Base-by-base conservation (phyloP, 371 early-diverging fungal species). In the Mucor plumbeus region DNA sequence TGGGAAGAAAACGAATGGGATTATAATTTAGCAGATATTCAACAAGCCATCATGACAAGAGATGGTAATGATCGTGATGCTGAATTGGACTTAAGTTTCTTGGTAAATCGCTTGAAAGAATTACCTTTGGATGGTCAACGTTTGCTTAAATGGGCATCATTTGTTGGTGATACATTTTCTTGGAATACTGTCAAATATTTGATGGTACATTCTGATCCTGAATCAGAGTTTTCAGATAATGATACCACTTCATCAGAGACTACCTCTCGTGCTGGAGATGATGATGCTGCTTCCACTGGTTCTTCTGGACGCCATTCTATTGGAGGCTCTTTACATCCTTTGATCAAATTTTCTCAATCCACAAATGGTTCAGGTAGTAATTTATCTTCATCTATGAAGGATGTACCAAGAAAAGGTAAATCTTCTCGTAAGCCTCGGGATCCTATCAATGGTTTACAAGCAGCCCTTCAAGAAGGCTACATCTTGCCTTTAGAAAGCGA, bases 1-100 rank as follows among this genome's bases (percentile, higher is more conserved):
- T 82, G 83, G 83, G 76, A 78, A 21, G 71, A 76, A 33, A 82
- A 82, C 36, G 65, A 75, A 63, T 82, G 83, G 83, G 77, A 76
- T 17, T 82, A 75, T 60, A 78, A 78, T 33, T 21, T 80, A 5
- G 17, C 53, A 13, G 80, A 76, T 33, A 75, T 82, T 11, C 71
- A 80, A 31, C 73, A 71, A 38, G 64, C 61, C 17, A 64, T 76
- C 9, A 55, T 67, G 33, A 38, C 68, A 21, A 40, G 48, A 8
- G 72, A 70, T 5, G 73, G 59, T 1, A 55, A 55, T 0, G 59
- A 66, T 5, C 60, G 50, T n/a, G 71, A 75, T 38, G 65, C 67
- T 5, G 76, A 80, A 9, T 21, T 78, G 17, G 80, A 82, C 61
- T 75, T 78, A 8, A 62, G 61, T 5, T 82, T 80, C 31, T 38